Conservation (phyloP, 352 stramenopile genomes). For the Globisporangium nodosum region DNA sequence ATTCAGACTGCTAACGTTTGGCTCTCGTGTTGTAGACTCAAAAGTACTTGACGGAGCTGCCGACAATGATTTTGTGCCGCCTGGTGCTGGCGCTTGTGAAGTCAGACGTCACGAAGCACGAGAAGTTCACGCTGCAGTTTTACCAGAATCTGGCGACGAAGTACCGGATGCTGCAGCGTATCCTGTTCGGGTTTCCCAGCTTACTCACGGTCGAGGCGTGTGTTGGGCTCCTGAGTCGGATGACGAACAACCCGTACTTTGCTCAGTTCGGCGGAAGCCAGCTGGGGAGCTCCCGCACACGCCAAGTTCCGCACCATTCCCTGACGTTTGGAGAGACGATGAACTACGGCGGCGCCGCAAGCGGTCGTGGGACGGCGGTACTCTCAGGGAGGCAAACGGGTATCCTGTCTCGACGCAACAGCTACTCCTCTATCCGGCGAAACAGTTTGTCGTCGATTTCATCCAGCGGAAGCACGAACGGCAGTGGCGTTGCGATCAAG, state of each 20-base stretch:
- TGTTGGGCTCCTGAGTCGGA: slow-evolving; percentile 64
- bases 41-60: slow-evolving; percentile 57
- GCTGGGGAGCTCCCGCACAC: slow-evolving; percentile 33
- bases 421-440: slow-evolving; percentile 14
- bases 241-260: slow-evolving; percentile 68
- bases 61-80: slow-evolving; percentile 74
- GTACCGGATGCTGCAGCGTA: slow-evolving; percentile 69
- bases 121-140: slow-evolving; percentile 50
- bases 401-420: slow-evolving; percentile 22
- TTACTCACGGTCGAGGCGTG: slow-evolving; percentile 69
- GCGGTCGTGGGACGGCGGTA: slow-evolving; percentile 15
- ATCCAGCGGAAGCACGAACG: slow-evolving; percentile 24
- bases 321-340: slow-evolving; percentile 55
- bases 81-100: slow-evolving; percentile 68
- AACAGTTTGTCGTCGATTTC: slow-evolving; percentile 35
- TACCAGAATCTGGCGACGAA: slow-evolving; percentile 71
- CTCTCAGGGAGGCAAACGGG: slow-evolving; percentile 19
- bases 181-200: slow-evolving; percentile 70
- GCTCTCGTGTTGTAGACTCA: slow-evolving; percentile 27
- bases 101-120: slow-evolving; percentile 56
- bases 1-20: slow-evolving; percentile 3
- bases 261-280: slow-evolving; percentile 43
- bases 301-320: slow-evolving; percentile 40
- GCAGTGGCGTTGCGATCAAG: slow-evolving; percentile 36
- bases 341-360: slow-evolving; percentile 30